Base-by-base conservation (phyloP, 768 basidiomycete genomes). In the Russula sp. region DNA sequence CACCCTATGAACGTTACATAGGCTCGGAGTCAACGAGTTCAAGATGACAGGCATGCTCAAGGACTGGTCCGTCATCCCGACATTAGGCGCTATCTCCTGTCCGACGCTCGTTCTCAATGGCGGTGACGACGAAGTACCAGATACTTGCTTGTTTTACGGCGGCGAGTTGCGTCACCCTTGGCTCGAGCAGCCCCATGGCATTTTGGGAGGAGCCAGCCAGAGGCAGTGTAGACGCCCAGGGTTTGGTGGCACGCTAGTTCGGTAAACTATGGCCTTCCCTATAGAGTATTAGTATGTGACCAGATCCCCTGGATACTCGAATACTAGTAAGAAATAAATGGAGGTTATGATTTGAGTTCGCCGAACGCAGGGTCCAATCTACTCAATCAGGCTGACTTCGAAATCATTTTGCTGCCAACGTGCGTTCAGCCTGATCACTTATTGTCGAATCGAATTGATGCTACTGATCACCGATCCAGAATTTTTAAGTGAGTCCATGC, bases 101-200 rank as follows among this genome's bases (percentile, higher is more conserved):
- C 68, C 70, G 10, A 69, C 64, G 46, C 62, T 71, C 28, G 28
- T 71, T 32, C 55, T 67, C 54, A 71, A 69, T 32, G 69, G 70
- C 38, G 59, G n/a, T 24, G 61, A 71, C 51, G 71, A 71, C 48
- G 59, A 58, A 30, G 65, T 68, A 5, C 46, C 57, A 26, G 69
- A 70, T 22, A 38, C 38, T 32, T 61, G 60, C 2, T 60, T 65
- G 50, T 70, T 69, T 59, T 26, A 61, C 20, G 51, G 36, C 34
- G 22, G 61, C 38, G 10, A 68, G 26, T 34, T 69, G 69, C 69
- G 53, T 66, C 48, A 50, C 57, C n/a, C 65, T 70, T 6, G 42
- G 46, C 26, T 38, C 60, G 24, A 65, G 68, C n/a, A 62, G 62
- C n/a, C 71, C 69, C 57, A 60, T 64, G 56, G 57, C 66, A 16